Conservation (phyloP, 306 rosid genomes). For the Ormosia semicastrata region DNA sequence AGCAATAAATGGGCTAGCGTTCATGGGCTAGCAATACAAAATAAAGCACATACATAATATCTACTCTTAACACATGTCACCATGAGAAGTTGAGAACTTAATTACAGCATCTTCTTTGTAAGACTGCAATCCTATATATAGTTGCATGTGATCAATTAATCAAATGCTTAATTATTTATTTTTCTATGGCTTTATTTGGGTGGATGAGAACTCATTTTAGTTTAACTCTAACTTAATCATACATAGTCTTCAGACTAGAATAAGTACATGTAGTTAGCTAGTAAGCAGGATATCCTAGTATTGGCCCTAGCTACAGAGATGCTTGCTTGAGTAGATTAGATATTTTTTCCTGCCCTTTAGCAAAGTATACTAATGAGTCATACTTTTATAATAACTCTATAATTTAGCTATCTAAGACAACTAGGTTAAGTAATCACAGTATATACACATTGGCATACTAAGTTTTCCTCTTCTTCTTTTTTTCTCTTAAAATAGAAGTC, state of each 20-base stretch:
- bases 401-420: constrained; percentile 5
- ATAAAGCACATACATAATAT: too few species aligned
- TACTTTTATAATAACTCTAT: not conserved
- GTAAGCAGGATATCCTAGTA: not conserved
- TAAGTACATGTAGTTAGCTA: not conserved
- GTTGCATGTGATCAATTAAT: not conserved
- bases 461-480: not conserved
- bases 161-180: not conserved
- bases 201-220: too few species aligned
- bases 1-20: too few species aligned
- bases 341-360: not conserved
- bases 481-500: not conserved
- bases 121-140: not conserved
- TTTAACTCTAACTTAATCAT: not conserved
- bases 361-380: not conserved
- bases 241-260: not conserved
- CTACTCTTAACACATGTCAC: too few species aligned
- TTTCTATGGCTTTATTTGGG: not conserved
- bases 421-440: not conserved
- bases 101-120: not conserved
- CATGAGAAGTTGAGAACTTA: not conserved
- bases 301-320: not conserved
- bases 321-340: not conserved
- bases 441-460: not conserved
- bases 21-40: too few species aligned